Base-by-base conservation (phyloP, 2,329 filamentous ascomycete species). In the Phaeoacremonium minimum region DNA sequence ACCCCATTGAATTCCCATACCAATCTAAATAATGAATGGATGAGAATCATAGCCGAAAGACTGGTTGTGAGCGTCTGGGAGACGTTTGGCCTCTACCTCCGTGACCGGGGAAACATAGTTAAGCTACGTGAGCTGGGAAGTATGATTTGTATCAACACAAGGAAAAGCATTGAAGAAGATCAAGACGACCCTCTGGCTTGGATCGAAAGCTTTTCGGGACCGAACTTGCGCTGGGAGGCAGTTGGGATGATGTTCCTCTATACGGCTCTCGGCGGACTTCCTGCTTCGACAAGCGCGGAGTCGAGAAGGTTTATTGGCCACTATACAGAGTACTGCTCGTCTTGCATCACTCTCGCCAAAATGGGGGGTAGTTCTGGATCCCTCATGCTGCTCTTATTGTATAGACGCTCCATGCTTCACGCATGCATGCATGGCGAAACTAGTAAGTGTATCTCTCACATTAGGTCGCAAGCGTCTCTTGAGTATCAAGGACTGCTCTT, bases 181-280 rank as follows among this genome's bases (percentile, higher is more conserved):
- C 53, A 61, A 7, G 40, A 50, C 0, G 52, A 57, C n/a, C 44
- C 58, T 0, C 43, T 57, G 4, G 46, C 47, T n/a, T 71, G 65
- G 64, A 45, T 61, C 1, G 48, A 45, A 3, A 61, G 67, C 22
- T 64, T 70, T 32, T 53, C 51, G 0, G 64, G 64, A 0, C 41
- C 42, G 0, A 59, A 58, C 13, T 47, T 66, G 15, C 56, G 67
- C 1, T 71, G 67, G 67, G 67, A 71, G 35, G 58, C 61, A 0
- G 36, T 71, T 2, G 66, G 65, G 0, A 35, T 68, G 8, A 44
- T 68, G 2, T 69, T 57, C n/a, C 32, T 47, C 1, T 45, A 45
- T 16, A 38, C 45, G 45, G 40, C 35, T 9, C 28, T 51, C 14
- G 32, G 45, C 3, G 42, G 46, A 2, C 22, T 33, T 2, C 33